Evolutionary conservation across 495 filamentous ascomycete species (phyloP).

Genomic region (Hypomontagnella monticulosa): DNA sequence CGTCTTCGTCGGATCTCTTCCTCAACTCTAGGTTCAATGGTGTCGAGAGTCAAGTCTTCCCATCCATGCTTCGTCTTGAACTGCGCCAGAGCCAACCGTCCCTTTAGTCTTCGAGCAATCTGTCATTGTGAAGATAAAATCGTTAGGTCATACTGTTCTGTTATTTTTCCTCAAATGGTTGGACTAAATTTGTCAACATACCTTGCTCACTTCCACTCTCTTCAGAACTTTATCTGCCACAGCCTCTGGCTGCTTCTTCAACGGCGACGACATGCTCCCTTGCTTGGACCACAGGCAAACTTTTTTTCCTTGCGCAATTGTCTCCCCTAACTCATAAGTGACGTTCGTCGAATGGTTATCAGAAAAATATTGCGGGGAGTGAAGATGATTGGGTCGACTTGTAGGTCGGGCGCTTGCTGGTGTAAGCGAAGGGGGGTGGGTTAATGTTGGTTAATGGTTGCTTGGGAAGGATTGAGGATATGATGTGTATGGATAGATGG

Average conservation of each 20-base stretch:
- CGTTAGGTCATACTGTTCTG: constrained; percentile 18
- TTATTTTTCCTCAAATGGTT: background rate
- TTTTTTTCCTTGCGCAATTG: constrained; percentile 24
- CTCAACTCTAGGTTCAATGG: constrained; percentile 78
- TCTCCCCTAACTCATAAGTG: constrained; percentile 24
- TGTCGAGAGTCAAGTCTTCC: constrained; percentile 78
- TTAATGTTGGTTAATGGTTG: constrained; percentile 17
- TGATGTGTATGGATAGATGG: constrained; percentile 11
- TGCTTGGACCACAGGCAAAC: constrained; percentile 38
- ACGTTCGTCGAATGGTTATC: constrained; percentile 40
- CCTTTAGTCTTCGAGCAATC: constrained; percentile 91
- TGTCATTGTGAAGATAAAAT: constrained; percentile 50
- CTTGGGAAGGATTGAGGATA: constrained; percentile 29
- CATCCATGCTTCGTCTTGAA: constrained; percentile 95
- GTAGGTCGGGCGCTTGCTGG: constrained; percentile 51
- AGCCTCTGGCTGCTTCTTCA: constrained; percentile 68
- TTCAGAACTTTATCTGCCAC: constrained; percentile 76
- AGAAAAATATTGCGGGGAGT: constrained; percentile 31
- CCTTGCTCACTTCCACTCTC: constrained; percentile 85
- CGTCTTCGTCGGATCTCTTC: constrained; percentile 74
- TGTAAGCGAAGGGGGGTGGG: constrained; percentile 42
- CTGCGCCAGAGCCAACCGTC: constrained; percentile 92
- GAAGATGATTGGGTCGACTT: constrained; percentile 45
- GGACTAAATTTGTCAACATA: constrained; percentile 51
- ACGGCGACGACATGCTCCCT: constrained; percentile 64